phyloP scores from a whole-genome alignment of 2,329 filamentous ascomycete species.

The Xylariales sp. region DNA sequence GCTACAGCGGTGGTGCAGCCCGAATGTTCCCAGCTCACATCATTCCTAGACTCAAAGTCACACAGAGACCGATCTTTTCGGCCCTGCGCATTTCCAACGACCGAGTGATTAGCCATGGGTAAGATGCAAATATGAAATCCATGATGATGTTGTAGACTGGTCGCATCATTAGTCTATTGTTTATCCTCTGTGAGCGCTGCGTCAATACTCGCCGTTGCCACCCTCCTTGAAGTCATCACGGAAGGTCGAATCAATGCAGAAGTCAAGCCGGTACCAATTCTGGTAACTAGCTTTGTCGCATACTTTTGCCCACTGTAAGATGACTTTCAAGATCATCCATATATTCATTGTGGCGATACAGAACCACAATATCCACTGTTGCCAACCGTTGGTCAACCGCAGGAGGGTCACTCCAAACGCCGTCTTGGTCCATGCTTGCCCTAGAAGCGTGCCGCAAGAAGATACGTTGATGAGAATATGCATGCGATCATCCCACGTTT shows the following conservation, averaged over 20 bases:
- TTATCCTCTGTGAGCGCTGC: neutral
- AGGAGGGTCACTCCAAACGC: constrained; percentile 34
- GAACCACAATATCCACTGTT: constrained; percentile 24
- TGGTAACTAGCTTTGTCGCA: constrained; percentile 11
- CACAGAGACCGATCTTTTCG: constrained; percentile 45
- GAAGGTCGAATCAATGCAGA: constrained; percentile 9
- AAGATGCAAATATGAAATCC: constrained; percentile 45
- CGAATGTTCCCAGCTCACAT: constrained; percentile 19
- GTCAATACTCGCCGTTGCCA: constrained; percentile 1
- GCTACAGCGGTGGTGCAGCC: neutral
- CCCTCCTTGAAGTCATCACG: constrained; percentile 10
- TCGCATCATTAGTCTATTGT: too few relatives aligned
- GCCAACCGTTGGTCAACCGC: constrained; percentile 23
- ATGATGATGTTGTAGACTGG: constrained; percentile 49
- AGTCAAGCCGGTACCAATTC: constrained; percentile 9
- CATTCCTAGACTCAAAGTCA: constrained; percentile 47
- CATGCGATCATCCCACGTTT: constrained; percentile 13
- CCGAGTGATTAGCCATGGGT: constrained; percentile 47
- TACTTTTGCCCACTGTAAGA: constrained; percentile 16
- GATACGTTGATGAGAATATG: constrained; percentile 12
- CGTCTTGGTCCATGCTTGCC: constrained; percentile 27
- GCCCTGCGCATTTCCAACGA: constrained; percentile 40
- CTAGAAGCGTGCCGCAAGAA: constrained; percentile 10
- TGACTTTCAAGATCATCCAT: constrained; percentile 15
- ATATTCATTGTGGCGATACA: constrained; percentile 29